Evolutionary conservation across 495 filamentous ascomycete genomes (phyloP), one percentile per base, ranked within the genome.

Genomic region (Tuber melanosporum): DNA sequence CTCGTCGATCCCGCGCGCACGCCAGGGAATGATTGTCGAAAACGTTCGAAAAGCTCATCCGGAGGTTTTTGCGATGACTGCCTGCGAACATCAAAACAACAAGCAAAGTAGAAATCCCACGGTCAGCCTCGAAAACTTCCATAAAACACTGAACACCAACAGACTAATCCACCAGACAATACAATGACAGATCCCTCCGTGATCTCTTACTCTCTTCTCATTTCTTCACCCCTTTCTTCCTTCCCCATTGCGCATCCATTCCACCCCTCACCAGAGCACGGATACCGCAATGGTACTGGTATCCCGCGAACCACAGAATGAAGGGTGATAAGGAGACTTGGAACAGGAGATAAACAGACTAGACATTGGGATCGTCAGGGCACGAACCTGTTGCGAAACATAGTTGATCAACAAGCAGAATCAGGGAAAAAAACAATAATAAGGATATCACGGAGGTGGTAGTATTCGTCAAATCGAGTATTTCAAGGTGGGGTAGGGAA

Each of bases 21-120:
- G 44, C 78, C 77, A 32, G 82, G 82, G 73, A 83, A 83, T 22
- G 82, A 83, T 72, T 83, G 79, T 77, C 82, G 76, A 74, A 83
- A 83, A 15, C 82, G 82, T 66, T 83, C 82, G 66, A 83, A 83
- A 19, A 83, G 76, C 75, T 83, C 82, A 57, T 83, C 82, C 75
- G 82, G 74, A 66, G 82, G 82, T 62, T 83, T 83, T 72, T 83
- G 82, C 41, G 82, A 83, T 26, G 82, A 83, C 74, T 83, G 82
- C 77, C 82, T 83, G 36, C 20, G 52, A 72, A 43, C 46, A 41
- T 66, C 26, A 71, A 76, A 80, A 77, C 39, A 71, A 77, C 36
- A 43, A 45, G 12, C 71, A 19, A 17, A 42, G 36, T 9, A 42
- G 44, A 45, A 72, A 45, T 47, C 57, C 57, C 62, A n/a, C 73